Percentiles rank a stretch among this genome's conserved stretches.
Conservation (phyloP, 176 grass and related monocot genomes). For the Carex scoparia region DNA sequence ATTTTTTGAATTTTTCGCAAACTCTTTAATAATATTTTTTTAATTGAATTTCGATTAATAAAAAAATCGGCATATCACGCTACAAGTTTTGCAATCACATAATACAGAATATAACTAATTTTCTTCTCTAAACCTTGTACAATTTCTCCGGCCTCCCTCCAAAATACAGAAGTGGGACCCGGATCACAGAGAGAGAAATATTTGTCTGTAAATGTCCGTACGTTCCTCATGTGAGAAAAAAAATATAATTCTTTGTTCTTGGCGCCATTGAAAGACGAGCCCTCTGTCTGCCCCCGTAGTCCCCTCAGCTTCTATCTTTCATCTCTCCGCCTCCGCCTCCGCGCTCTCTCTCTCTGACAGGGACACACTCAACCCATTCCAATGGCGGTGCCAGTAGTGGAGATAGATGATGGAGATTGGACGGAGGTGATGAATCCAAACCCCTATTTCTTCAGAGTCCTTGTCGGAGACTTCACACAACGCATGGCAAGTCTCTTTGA, state of each 20-base stretch:
- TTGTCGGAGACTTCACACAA: conserved; percentile 69
- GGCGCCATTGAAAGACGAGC: conserved; percentile 18
- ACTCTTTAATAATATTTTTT: too few species aligned
- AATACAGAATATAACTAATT: too few species aligned
- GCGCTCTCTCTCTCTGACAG: neutral
- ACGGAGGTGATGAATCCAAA: conserved; percentile 34
- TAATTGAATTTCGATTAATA: too few species aligned
- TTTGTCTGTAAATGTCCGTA: neutral
- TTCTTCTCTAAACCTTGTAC: too few species aligned
- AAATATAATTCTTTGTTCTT: neutral
- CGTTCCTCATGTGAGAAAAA: neutral
- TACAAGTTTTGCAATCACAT: too few species aligned
- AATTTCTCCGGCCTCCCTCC: too few species aligned
- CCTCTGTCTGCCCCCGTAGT: neutral
- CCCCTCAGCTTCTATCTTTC: neutral
- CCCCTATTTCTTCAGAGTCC: conserved; percentile 94
- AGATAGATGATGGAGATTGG: conserved; percentile 22
- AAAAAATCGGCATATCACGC: too few species aligned
- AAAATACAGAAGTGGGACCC: neutral
- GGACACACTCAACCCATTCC: neutral
- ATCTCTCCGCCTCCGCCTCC: conserved; percentile 10
- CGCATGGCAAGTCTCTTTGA: conserved; percentile 50
- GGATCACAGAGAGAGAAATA: neutral
- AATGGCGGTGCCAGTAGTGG: conserved; percentile 16
- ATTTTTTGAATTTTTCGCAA: too few species aligned